Conservation (phyloP, 2,329 filamentous ascomycete genomes). For the Nothophoma quercina region DNA sequence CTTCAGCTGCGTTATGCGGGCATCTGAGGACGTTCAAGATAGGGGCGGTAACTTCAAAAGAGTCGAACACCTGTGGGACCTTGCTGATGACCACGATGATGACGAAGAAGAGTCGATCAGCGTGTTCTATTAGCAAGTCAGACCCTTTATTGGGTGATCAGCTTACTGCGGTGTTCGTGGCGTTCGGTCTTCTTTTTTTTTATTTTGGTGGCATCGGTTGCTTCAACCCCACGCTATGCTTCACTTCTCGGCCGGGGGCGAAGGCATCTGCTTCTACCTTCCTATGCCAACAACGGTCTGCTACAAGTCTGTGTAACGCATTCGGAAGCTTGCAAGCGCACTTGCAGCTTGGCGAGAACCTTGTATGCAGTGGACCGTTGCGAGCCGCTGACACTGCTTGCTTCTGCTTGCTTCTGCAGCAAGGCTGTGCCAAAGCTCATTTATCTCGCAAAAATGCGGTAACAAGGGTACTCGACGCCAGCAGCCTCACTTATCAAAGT, state of each 20-base stretch:
- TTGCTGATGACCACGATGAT: constrained; percentile 30
- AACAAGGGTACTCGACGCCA: background rate
- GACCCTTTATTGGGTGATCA: too few relatives aligned
- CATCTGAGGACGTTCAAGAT: constrained; percentile 33
- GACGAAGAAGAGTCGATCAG: constrained; percentile 25
- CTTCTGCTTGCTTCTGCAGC: too few relatives aligned
- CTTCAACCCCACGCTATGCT: too few relatives aligned
- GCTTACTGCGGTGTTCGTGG: too few relatives aligned
- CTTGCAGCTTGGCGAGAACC: background rate
- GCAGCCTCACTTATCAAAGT: constrained; percentile 6
- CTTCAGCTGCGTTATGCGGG: constrained; percentile 42
- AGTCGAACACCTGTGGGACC: constrained; percentile 35
- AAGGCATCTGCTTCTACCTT: background rate
- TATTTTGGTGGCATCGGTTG: too few relatives aligned
- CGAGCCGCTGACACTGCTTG: background rate
- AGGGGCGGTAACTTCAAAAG: constrained; percentile 24
- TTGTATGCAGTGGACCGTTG: background rate
- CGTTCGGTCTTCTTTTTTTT: too few relatives aligned
- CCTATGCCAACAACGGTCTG: background rate
- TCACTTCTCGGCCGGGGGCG: too few relatives aligned
- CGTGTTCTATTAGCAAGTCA: constrained; percentile 38
- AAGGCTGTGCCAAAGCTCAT: too few relatives aligned
- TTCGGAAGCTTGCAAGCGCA: background rate
- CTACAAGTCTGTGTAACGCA: background rate
- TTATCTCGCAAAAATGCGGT: too few relatives aligned